Conservation (phyloP, 106 monocot species). For the Vanilla planifolia region DNA sequence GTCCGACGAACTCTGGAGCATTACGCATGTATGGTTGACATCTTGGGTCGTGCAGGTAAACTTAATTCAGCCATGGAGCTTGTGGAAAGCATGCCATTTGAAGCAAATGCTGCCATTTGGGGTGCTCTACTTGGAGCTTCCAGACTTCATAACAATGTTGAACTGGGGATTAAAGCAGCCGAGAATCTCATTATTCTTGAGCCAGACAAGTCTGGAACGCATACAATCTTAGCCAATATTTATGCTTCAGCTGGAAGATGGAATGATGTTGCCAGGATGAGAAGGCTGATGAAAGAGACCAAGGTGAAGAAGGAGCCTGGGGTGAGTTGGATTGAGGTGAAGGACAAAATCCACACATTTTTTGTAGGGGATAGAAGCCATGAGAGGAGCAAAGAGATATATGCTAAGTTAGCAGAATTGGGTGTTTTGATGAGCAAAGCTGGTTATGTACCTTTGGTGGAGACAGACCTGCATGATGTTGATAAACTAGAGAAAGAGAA, state of each 20-base stretch:
- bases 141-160: constrained; percentile 52
- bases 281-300: constrained; percentile 58
- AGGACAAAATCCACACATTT: constrained; percentile 64
- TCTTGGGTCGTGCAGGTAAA: constrained; percentile 72
- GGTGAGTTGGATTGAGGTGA: constrained; percentile 82
- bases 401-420: constrained; percentile 72
- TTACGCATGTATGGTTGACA: constrained; percentile 83
- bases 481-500: constrained; percentile 60
- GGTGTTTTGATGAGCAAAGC: constrained; percentile 47
- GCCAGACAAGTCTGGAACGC: constrained; percentile 83
- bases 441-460: constrained; percentile 70
- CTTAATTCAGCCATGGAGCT: constrained; percentile 62
- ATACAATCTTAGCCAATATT: constrained; percentile 67
- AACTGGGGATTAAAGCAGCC: constrained; percentile 57
- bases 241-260: constrained; percentile 66
- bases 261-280: constrained; percentile 42
- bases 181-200: constrained; percentile 69
- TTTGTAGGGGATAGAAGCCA: constrained; percentile 72
- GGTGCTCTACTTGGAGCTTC: constrained; percentile 74
- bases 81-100: constrained; percentile 64
- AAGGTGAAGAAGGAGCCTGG: constrained; percentile 84
- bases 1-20: constrained; percentile 64
- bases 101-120: constrained; percentile 75
- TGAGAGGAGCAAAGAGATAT: constrained; percentile 54
- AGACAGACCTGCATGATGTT: constrained; percentile 61